Percentiles rank a stretch among this genome's conserved stretches.
Evolutionary conservation across 2,329 filamentous ascomycete species (phyloP).

Genomic region (Zarea fungicola): DNA sequence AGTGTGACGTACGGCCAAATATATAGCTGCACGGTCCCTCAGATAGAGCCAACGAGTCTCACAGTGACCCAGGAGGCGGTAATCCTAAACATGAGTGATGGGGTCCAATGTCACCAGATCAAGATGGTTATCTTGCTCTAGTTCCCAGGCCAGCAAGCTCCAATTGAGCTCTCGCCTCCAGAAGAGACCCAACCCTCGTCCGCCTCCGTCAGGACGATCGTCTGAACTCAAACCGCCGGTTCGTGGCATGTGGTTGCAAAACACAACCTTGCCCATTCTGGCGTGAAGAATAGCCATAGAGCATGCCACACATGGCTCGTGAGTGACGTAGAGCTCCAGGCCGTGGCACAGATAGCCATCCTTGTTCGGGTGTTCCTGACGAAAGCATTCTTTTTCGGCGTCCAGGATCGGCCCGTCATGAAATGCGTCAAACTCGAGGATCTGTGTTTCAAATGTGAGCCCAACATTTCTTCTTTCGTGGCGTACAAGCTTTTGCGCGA

Average conservation of each 20-base stretch:
- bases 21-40: constrained; percentile 17
- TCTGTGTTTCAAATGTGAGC: constrained; percentile 29
- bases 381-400: constrained; percentile 59
- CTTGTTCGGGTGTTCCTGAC: constrained; percentile 57
- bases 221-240: constrained; percentile 83
- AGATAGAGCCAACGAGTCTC: constrained; percentile 23
- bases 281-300: constrained; percentile 95
- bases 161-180: constrained; percentile 78
- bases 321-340: constrained; percentile 87
- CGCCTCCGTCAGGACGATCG: constrained; percentile 51
- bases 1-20: neutral
- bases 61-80: constrained; percentile 35
- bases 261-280: constrained; percentile 80
- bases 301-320: constrained; percentile 95
- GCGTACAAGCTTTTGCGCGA: constrained; percentile 61
- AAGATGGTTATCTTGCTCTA: constrained; percentile 45
- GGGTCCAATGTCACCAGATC: constrained; percentile 38
- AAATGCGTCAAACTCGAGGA: constrained; percentile 57
- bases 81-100: constrained; percentile 47
- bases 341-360: constrained; percentile 93
- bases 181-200: constrained; percentile 61
- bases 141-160: constrained; percentile 79
- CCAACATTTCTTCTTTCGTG: constrained; percentile 43
- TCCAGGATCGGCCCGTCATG: constrained; percentile 63
- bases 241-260: constrained; percentile 69